Evolutionary conservation across 78 protist species (phyloP), one percentile per base, ranked within the genome.

Genomic region (Monocercomonoides exilis): DNA sequence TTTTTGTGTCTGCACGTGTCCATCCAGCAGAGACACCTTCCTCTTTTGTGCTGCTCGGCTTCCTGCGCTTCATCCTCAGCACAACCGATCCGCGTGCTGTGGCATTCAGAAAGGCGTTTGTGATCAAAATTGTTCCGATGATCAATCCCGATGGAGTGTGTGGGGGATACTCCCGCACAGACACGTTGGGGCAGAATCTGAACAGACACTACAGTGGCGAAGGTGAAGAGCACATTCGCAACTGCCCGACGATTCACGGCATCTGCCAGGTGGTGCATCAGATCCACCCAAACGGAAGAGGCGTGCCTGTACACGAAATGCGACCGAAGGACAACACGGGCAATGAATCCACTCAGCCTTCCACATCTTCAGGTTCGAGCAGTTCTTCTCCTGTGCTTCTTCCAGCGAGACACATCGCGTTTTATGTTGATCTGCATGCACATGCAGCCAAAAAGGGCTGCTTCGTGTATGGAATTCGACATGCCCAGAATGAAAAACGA

Each of bases 391-490:
- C 70, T 54, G n/a, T n/a, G n/a, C n/a, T n/a, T n/a, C n/a, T n/a
- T n/a, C n/a, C n/a, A n/a, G n/a, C n/a, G n/a, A n/a, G 77, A 38
- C 1, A 41, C 2, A 43, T 86, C 42, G 88, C 88, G 36, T 11
- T 86, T 77, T 86, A 41, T 34, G 29, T 86, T 11, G 88, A 86
- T 3, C 81, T 86, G n/a, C 88, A 86, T 3, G 88, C 88, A n/a
- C 88, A 86, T 34, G 88, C 88, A 1, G n/a, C 36, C 43, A 54
- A 64, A 33, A 1, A 80, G 3, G 64, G 82, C 2, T 2, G 34
- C 36, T 86, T 86, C 80, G 32, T 86, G 38, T 86, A 46, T 54
- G 88, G 88, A 45, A 86, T 29, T 4, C 43, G 5, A 41, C 88
- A 86, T 2, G 35, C 32, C 36, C 34, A 35, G 2, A 64, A 2